Evolutionary conservation across 78 protist species (phyloP).

Genomic region (Dictyostelium brefeldianum): DNA sequence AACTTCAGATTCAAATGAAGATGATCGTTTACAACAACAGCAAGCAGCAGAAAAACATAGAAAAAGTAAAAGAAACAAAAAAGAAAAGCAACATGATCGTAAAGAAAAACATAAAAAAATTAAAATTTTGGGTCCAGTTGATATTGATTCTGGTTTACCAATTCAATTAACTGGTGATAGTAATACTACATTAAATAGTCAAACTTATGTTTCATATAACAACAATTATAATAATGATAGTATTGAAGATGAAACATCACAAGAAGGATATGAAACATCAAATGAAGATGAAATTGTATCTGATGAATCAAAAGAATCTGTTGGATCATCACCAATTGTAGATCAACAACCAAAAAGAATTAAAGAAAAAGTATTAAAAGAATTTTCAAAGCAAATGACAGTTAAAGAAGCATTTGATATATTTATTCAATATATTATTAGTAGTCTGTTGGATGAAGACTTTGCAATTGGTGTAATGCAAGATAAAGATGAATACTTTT

Average conservation of each 20-base stretch:
- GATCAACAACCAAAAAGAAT: slow-evolving; percentile 2
- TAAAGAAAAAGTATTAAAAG: slow-evolving; percentile 16
- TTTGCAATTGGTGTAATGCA: slow-evolving; percentile 25
- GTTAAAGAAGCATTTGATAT: slow-evolving; percentile 53
- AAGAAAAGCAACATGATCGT: background rate
- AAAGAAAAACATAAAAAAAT: background rate
- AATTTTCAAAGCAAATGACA: slow-evolving; percentile 25
- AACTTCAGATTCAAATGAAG: background rate
- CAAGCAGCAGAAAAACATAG: background rate
- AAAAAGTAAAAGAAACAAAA: background rate
- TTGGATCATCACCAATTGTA: background rate
- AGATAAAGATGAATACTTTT: slow-evolving; percentile 9
- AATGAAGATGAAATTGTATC: background rate
- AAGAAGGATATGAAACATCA: background rate
- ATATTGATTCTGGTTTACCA: slow-evolving; percentile 3
- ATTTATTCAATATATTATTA: slow-evolving; percentile 46
- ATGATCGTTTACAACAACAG: background rate
- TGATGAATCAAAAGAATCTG: background rate
- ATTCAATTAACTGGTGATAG: background rate
- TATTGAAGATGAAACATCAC: background rate
- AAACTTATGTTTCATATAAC: background rate
- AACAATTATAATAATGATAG: background rate
- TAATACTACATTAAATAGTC: too few species aligned
- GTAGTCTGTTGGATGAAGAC: slow-evolving; percentile 48
- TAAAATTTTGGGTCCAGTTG: background rate